Percentiles rank a stretch among this genome's conserved stretches.
Conservation (phyloP, 2,329 filamentous ascomycete genomes). For the Trichoderma arundinaceum region DNA sequence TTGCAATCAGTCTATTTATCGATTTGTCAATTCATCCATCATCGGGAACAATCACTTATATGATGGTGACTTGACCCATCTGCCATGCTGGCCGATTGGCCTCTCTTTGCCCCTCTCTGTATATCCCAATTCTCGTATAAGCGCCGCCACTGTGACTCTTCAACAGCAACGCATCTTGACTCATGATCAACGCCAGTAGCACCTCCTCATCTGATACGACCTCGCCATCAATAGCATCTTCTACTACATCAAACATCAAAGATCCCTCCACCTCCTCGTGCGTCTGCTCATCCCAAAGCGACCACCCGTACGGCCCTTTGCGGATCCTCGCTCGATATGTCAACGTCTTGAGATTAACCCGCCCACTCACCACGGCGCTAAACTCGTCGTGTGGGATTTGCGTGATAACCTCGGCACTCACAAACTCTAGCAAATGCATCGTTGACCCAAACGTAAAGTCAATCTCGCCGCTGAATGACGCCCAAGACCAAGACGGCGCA, state of each 20-base stretch:
- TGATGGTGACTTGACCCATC: slow-evolving; percentile 1
- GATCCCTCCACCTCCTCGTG: slow-evolving; percentile 5
- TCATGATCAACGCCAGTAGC: background rate
- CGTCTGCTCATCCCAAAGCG: slow-evolving; percentile 12
- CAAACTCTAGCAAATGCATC: slow-evolving; percentile 4
- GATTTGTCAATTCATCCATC: background rate
- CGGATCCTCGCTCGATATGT: background rate
- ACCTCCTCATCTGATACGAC: background rate
- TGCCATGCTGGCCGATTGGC: background rate
- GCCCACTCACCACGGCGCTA: background rate
- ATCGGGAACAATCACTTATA: background rate
- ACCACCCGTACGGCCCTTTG: background rate
- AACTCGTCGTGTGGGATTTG: slow-evolving; percentile 7
- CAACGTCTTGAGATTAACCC: slow-evolving; percentile 16
- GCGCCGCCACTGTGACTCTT: background rate
- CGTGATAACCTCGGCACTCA: background rate
- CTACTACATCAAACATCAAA: slow-evolving; percentile 8
- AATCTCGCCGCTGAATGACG: slow-evolving; percentile 14
- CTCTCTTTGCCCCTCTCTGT: background rate
- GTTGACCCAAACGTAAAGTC: slow-evolving; percentile 3
- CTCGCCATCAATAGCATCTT: background rate
- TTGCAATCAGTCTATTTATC: background rate
- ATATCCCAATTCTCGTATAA: slow-evolving; percentile 11
- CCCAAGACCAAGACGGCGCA: slow-evolving; percentile 26
- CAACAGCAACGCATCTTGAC: slow-evolving; percentile 15